Evolutionary conservation across 2,329 filamentous ascomycete species (phyloP).

Genomic region (Mycosphaerella sp.): DNA sequence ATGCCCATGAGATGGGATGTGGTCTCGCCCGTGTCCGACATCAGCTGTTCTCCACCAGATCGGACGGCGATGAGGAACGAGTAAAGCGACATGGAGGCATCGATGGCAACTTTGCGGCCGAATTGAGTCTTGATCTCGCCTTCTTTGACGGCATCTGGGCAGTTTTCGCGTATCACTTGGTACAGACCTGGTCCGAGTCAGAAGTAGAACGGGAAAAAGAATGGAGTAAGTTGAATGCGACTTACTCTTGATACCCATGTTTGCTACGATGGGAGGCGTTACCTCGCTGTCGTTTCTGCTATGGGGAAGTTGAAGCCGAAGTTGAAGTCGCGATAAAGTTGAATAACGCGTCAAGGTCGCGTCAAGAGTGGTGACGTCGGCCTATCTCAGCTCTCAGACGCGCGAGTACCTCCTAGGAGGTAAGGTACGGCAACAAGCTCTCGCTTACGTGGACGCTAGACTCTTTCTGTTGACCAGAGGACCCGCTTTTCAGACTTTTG

Average conservation of each 20-base stretch:
- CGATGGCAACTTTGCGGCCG: slow-evolving; percentile 71
- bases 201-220: background rate
- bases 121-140: slow-evolving; percentile 99
- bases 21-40: slow-evolving; percentile 89
- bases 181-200: slow-evolving; percentile 33
- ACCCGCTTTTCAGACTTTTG: too few species aligned
- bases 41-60: slow-evolving; percentile 93
- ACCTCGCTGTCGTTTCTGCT: slow-evolving; percentile 2
- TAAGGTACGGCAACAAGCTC: too few species aligned
- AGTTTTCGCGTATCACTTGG: slow-evolving; percentile 55
- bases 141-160: slow-evolving; percentile 90
- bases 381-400: background rate
- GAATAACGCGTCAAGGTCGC: slow-evolving; percentile 4
- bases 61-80: slow-evolving; percentile 97
- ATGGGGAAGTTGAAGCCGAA: slow-evolving; percentile 1
- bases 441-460: too few species aligned
- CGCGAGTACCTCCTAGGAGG: too few species aligned
- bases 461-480: too few species aligned
- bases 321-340: background rate
- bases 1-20: slow-evolving; percentile 99
- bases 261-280: slow-evolving; percentile 9
- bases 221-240: background rate
- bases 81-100: slow-evolving; percentile 90
- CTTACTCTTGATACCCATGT: slow-evolving; percentile 36
- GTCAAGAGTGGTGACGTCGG: slow-evolving; percentile 9